phyloP scores from a whole-genome alignment of 768 basidiomycete species.

The Tricholoma hemisulphureum region DNA sequence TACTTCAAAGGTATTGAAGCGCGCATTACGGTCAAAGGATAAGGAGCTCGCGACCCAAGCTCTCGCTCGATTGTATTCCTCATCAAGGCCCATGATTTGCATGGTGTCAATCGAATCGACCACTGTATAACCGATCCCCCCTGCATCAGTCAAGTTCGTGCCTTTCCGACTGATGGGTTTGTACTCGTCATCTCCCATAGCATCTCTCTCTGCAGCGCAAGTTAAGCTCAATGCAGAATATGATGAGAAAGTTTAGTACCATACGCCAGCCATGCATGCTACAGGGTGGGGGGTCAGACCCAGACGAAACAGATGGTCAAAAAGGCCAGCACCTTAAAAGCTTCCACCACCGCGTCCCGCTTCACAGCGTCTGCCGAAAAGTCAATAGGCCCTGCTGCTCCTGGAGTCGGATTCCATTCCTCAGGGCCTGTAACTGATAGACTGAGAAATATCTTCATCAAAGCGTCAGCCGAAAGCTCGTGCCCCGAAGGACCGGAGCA shows the following conservation, averaged over 20 bases:
- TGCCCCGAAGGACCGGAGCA: background rate
- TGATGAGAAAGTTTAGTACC: conserved; percentile 35
- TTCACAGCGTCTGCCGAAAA: conserved; percentile 55
- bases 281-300: conserved; percentile 10
- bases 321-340: conserved; percentile 64
- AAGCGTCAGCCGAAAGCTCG: no score
- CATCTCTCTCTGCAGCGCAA: conserved; percentile 68
- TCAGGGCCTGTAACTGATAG: background rate
- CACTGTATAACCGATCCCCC: conserved; percentile 89
- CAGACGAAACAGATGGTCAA: background rate
- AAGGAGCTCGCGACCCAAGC: conserved; percentile 72
- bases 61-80: conserved; percentile 78
- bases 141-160: conserved; percentile 71
- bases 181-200: conserved; percentile 92
- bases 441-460: background rate
- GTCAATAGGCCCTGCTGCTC: background rate
- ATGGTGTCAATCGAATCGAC: conserved; percentile 88
- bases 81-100: conserved; percentile 78
- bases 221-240: background rate
- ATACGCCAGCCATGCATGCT: conserved; percentile 90
- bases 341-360: conserved; percentile 68
- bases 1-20: conserved; percentile 90
- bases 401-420: background rate
- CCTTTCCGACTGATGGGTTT: conserved; percentile 78
- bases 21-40: conserved; percentile 75